Percentiles rank a stretch among this genome's conserved stretches.
Conservation (phyloP, 805 yeast genomes). For the Saccharomycopsis olivae region DNA sequence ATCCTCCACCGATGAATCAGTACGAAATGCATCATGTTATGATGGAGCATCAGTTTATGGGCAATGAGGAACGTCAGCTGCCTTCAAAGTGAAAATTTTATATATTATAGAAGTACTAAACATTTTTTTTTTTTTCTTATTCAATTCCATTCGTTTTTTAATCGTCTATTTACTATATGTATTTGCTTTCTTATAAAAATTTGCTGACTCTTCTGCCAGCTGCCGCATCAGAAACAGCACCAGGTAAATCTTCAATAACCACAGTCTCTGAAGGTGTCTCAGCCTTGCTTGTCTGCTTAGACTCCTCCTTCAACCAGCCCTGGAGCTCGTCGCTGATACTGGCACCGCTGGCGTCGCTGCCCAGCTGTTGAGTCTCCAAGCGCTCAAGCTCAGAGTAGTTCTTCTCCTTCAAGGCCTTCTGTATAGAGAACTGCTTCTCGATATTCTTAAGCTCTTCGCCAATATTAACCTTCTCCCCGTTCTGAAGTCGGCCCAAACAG, state of each 20-base stretch:
- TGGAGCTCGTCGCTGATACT: background rate
- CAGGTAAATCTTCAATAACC: conserved; percentile 30
- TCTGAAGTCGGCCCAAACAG: conserved; percentile 28
- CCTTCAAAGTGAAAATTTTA: no score
- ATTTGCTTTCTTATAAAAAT: conserved; percentile 24
- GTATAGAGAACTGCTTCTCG: conserved; percentile 13
- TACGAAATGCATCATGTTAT: no score
- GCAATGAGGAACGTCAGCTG: no score
- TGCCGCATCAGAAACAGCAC: conserved; percentile 30
- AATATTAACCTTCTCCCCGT: conserved; percentile 32
- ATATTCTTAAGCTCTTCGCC: conserved; percentile 28
- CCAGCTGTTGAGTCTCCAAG: background rate
- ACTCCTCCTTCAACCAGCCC: background rate
- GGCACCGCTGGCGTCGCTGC: background rate
- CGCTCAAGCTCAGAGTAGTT: conserved; percentile 14
- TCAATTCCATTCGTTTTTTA: no score
- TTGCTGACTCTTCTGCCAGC: conserved; percentile 27
- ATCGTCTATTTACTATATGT: no score
- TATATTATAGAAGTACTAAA: no score
- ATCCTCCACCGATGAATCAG: no score
- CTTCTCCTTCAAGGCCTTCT: conserved; percentile 11
- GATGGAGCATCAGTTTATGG: no score
- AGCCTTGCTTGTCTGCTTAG: conserved; percentile 11
- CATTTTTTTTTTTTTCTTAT: no score
- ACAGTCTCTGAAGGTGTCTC: conserved; percentile 19